Percentiles rank a stretch among this genome's conserved stretches.
phyloP scores from a whole-genome alignment of 2,329 filamentous ascomycete genomes.

The Microcyclosporella mali region DNA sequence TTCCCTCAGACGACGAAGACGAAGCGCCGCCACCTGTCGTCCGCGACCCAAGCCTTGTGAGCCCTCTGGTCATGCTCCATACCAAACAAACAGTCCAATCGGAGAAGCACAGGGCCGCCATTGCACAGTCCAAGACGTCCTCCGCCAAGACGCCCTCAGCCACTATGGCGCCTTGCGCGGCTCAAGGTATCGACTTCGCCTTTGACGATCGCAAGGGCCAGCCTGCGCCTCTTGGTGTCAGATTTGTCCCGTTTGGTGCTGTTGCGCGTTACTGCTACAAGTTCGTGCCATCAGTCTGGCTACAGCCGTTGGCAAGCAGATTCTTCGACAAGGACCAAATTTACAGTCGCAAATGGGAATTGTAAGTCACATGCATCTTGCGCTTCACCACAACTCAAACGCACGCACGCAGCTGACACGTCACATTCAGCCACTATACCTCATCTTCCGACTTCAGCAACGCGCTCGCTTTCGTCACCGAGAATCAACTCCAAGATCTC shows the following conservation, averaged over 20 bases:
- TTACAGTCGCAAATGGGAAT: slow-evolving; percentile 61
- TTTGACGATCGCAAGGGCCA: slow-evolving; percentile 28
- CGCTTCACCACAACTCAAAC: background rate
- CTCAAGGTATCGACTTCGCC: slow-evolving; percentile 4
- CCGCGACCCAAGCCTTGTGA: background rate
- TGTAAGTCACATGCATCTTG: slow-evolving; percentile 47
- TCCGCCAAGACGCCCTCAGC: too few relatives aligned
- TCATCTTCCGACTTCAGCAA: slow-evolving; percentile 28
- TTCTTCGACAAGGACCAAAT: slow-evolving; percentile 56
- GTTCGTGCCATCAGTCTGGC: slow-evolving; percentile 48
- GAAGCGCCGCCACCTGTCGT: slow-evolving; percentile 3
- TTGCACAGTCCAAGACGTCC: too few relatives aligned
- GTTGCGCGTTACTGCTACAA: slow-evolving; percentile 54
- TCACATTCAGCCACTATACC: slow-evolving; percentile 25
- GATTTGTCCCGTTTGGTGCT: slow-evolving; percentile 39
- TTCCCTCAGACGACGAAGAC: slow-evolving; percentile 3
- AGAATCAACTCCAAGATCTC: slow-evolving; percentile 58
- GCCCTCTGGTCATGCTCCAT: too few relatives aligned
- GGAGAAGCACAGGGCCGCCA: too few relatives aligned
- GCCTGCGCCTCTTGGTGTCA: slow-evolving; percentile 27
- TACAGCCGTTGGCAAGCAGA: slow-evolving; percentile 45
- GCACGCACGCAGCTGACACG: slow-evolving; percentile 2
- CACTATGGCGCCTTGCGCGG: too few relatives aligned
- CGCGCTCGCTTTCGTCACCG: slow-evolving; percentile 62
- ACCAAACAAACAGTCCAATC: too few relatives aligned